phyloP scores from a whole-genome alignment of 495 filamentous ascomycete species.

The Annulohypoxylon moriforme region DNA sequence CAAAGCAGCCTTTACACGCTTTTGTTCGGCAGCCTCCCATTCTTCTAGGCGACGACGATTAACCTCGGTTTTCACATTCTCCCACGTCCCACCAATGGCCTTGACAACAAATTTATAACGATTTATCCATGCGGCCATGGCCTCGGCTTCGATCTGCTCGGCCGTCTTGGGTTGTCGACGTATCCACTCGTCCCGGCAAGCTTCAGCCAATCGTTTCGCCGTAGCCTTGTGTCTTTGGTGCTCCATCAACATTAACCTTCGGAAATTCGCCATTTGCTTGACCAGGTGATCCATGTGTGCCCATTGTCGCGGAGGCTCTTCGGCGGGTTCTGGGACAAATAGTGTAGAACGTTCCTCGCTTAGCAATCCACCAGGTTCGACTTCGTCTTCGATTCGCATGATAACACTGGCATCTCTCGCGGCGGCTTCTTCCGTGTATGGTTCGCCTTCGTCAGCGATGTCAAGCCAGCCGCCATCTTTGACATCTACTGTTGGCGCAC shows the following conservation, averaged over 20 bases:
- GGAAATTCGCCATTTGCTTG: conserved; percentile 82
- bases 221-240: conserved; percentile 72
- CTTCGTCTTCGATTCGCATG: conserved; percentile 74
- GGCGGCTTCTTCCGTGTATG: conserved; percentile 63
- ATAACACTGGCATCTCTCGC: conserved; percentile 65
- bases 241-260: conserved; percentile 80
- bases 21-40: conserved; percentile 89
- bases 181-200: conserved; percentile 70
- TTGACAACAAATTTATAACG: conserved; percentile 75
- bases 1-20: conserved; percentile 80
- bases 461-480: conserved; percentile 62
- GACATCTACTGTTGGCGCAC: conserved; percentile 57
- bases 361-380: conserved; percentile 78
- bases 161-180: conserved; percentile 74
- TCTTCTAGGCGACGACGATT: conserved; percentile 75
- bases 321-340: conserved; percentile 80
- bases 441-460: conserved; percentile 64
- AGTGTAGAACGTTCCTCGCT: conserved; percentile 76
- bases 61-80: conserved; percentile 79
- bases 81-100: conserved; percentile 79
- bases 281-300: conserved; percentile 87
- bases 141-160: conserved; percentile 73
- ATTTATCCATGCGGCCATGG: conserved; percentile 59
- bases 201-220: conserved; percentile 74
- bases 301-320: conserved; percentile 80